A percentile compares a stretch with the other conserved stretches of the same genome.
These are phyloP conservation scores for Trypanosomatidae sp. DNA, from an alignment of 208 protist species.

Conservation along the genomic window DNA sequence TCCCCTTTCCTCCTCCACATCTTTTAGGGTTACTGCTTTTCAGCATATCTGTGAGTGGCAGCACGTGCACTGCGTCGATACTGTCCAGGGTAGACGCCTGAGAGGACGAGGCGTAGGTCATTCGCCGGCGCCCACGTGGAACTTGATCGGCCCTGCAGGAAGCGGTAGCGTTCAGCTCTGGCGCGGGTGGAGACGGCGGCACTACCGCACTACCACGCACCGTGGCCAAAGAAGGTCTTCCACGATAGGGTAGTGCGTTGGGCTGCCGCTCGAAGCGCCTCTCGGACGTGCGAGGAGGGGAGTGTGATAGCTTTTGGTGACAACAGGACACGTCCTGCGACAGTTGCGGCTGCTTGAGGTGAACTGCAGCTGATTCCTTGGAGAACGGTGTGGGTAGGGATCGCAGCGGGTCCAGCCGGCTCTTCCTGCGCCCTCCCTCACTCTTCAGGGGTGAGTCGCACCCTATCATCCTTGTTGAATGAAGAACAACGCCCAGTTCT, in stretches of 20 bases:
- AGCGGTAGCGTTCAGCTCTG: not conserved
- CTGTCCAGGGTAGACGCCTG: conserved; percentile 1
- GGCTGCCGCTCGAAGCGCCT: conserved; percentile 3
- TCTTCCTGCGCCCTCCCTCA: not conserved
- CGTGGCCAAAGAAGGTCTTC: conserved; percentile 2
- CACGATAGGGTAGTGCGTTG: conserved; percentile 4
- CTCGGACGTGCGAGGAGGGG: conserved; percentile 6
- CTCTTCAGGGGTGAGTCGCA: not conserved
- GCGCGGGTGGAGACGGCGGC: not conserved
- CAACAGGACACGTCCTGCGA: not conserved
- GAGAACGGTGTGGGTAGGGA: conserved; percentile 4
- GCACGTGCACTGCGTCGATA: conserved; percentile 4
- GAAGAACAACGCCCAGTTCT: not conserved
- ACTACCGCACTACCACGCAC: conserved; percentile 10
- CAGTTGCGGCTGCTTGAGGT: not conserved
- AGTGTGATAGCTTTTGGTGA: conserved; percentile 18
- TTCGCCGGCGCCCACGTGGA: not conserved
- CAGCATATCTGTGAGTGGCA: not conserved
- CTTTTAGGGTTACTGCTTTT: not conserved
- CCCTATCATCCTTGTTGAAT: not conserved
- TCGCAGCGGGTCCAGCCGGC: conserved; percentile 18
- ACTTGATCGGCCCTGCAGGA: not conserved
- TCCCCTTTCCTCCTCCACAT: not conserved
- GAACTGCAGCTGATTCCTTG: not conserved
- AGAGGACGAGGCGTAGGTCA: not conserved